Base-by-base conservation (phyloP, 1,284 basidiomycete genomes). In the Coniferiporia sulphurascens region DNA sequence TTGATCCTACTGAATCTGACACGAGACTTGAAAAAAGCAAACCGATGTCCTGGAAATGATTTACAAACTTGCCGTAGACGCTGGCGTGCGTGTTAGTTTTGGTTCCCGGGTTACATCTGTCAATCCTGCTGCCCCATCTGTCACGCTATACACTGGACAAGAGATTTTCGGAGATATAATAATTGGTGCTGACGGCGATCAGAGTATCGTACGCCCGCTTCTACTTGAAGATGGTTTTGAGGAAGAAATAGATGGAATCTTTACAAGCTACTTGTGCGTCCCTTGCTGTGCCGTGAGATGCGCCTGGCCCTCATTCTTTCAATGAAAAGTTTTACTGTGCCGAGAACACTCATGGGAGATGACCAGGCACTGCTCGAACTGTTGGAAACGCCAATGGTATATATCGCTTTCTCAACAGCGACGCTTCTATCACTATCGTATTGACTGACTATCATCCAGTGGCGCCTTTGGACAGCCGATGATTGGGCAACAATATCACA, bases 171-270 rank as follows among this genome's bases (percentile, higher is more conserved):
- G 76, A 10, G 81, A 88, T 64, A 74, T 87, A n/a, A 75, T 88
- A 54, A 70, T 89, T 34, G 86, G 84, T n/a, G 85, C 85, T 0
- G 86, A 87, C 64, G 86, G 86, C 4, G 69, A 71, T 12, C 61
- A 63, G 52, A 78, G 75, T 7, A 55, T 72, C 19, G 70, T 69
- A 21, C 71, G 76, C 17, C 63, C 68, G 48, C 57, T 70, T n/a
- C 63, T 77, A 12, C 15, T 32, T 9, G 35, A 44, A 46, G 58
- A 59, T 7, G 52, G 43, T 22, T 1, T 15, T 15, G 49, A 32
- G 17, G 21, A 13, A 15, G 49, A 7, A 34, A 34, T 3, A n/a
- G 34, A 43, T 54, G 38, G 34, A 15, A 22, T 32, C 21, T 59
- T 17, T 36, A 54, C 58, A 12, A 45, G 41, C 21, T 55, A 59